phyloP scores from a whole-genome alignment of 768 basidiomycete species.

The Phlegmacium glaucopus region DNA sequence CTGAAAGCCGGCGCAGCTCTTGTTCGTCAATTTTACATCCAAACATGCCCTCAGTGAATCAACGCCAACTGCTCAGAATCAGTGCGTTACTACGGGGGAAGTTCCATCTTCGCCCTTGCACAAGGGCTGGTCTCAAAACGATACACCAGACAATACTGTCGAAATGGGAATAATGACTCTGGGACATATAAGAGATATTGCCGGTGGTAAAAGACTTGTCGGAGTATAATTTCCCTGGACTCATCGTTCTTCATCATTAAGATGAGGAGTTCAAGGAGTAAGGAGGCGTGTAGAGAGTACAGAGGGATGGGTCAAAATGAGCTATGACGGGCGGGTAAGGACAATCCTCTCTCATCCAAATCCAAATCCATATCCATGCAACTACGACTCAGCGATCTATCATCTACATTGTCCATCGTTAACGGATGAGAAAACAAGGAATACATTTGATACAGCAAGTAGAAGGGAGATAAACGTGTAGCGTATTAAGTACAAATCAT shows the following conservation, averaged over 20 bases:
- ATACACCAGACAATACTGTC: too few relatives aligned
- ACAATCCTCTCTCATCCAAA: too few relatives aligned
- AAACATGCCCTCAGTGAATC: constrained; percentile 88
- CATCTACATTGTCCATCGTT: too few relatives aligned
- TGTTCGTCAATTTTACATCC: constrained; percentile 84
- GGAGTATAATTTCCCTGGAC: constrained; percentile 69
- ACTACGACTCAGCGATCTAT: too few relatives aligned
- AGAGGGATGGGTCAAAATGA: constrained; percentile 61
- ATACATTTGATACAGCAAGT: too few relatives aligned
- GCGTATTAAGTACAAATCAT: too few relatives aligned
- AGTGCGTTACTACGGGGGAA: constrained; percentile 59
- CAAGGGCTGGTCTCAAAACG: constrained; percentile 82
- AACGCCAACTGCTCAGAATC: too few relatives aligned
- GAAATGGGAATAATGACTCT: too few relatives aligned
- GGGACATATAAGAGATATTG: constrained; percentile 57
- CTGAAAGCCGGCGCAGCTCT: constrained; percentile 84
- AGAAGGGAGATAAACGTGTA: too few relatives aligned
- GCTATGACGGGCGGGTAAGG: constrained; percentile 51
- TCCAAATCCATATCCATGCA: too few relatives aligned
- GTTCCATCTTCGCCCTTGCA: too few relatives aligned
- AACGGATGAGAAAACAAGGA: too few relatives aligned
- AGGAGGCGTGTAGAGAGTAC: constrained; percentile 61
- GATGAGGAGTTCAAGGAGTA: constrained; percentile 53
- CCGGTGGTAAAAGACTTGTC: constrained; percentile 59
- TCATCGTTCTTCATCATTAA: constrained; percentile 50